Evolutionary conservation across 768 basidiomycete species (phyloP).

Genomic region (Podaxis sp.): DNA sequence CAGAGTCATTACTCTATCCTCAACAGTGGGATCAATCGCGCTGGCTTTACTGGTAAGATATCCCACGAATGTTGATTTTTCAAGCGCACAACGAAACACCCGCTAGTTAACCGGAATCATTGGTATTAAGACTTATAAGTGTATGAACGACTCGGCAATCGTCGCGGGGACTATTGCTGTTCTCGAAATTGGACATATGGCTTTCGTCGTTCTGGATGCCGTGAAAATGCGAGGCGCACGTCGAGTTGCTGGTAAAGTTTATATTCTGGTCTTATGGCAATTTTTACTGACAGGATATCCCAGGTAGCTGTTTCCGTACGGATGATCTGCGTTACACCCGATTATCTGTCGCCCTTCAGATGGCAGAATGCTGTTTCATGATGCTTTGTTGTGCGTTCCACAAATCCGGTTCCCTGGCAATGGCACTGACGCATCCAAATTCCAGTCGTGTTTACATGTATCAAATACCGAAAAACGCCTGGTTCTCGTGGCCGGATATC

Average conservation of each 20-base stretch:
- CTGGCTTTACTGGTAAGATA: constrained; percentile 35
- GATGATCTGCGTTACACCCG: constrained; percentile 30
- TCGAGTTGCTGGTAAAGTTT: constrained; percentile 41
- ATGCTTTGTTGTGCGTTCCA: constrained; percentile 53
- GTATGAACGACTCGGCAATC: constrained; percentile 54
- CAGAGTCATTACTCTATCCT: constrained; percentile 36
- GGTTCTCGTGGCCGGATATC: constrained; percentile 54
- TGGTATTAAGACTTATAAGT: constrained; percentile 64
- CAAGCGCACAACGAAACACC: neutral
- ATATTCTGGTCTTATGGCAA: neutral
- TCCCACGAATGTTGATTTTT: neutral
- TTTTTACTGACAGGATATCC: constrained; percentile 1
- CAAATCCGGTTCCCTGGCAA: neutral
- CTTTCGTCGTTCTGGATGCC: constrained; percentile 39
- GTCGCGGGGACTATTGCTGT: constrained; percentile 39
- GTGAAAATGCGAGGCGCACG: constrained; percentile 32
- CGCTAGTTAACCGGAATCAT: constrained; percentile 56
- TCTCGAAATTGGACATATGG: constrained; percentile 38
- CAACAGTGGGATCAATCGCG: constrained; percentile 29
- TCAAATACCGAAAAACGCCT: constrained; percentile 46
- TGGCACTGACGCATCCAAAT: neutral
- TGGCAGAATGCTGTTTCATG: constrained; percentile 53
- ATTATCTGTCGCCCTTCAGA: constrained; percentile 43
- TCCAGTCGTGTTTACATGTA: constrained; percentile 51
- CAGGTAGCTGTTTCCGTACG: constrained; percentile 45